A percentile compares a stretch with the other conserved stretches of the same genome.
phyloP scores from a whole-genome alignment of 805 yeast species.

The Nakazawaea siamensis region DNA sequence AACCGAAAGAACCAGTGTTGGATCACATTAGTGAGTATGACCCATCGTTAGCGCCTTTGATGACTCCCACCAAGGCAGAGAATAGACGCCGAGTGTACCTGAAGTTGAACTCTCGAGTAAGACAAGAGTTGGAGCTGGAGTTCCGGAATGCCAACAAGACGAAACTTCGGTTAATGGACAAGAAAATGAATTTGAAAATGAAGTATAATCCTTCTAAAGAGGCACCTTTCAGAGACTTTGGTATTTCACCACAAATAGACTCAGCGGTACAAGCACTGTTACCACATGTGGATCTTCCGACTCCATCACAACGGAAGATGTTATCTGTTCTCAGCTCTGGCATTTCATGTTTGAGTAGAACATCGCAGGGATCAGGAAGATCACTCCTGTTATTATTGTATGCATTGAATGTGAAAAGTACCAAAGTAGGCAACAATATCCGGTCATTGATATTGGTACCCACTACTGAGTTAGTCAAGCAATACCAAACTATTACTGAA shows the following conservation, averaged over 20 bases:
- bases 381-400: slow-evolving; percentile 19
- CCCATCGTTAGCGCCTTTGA: too few species aligned
- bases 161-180: slow-evolving; percentile 4
- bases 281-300: slow-evolving; percentile 13
- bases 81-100: slow-evolving; percentile 2
- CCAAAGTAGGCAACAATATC: too few species aligned
- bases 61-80: too few species aligned
- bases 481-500: slow-evolving; percentile 14
- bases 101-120: slow-evolving; percentile 3
- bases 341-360: slow-evolving; percentile 22
- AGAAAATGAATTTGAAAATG: slow-evolving; percentile 4
- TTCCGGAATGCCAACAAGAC: slow-evolving; percentile 2
- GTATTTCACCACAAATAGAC: neutral
- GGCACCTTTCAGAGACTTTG: slow-evolving; percentile 6
- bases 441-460: slow-evolving; percentile 23
- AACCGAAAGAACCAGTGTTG: too few species aligned
- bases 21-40: too few species aligned
- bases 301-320: slow-evolving; percentile 22
- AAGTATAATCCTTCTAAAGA: slow-evolving; percentile 7
- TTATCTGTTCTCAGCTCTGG: slow-evolving; percentile 17
- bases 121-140: slow-evolving; percentile 2
- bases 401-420: slow-evolving; percentile 17
- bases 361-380: slow-evolving; percentile 23
- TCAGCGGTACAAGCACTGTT: neutral
- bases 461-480: slow-evolving; percentile 15